Evolutionary conservation across 2,329 filamentous ascomycete species (phyloP).

Genomic region (Xylaria multiplex): DNA sequence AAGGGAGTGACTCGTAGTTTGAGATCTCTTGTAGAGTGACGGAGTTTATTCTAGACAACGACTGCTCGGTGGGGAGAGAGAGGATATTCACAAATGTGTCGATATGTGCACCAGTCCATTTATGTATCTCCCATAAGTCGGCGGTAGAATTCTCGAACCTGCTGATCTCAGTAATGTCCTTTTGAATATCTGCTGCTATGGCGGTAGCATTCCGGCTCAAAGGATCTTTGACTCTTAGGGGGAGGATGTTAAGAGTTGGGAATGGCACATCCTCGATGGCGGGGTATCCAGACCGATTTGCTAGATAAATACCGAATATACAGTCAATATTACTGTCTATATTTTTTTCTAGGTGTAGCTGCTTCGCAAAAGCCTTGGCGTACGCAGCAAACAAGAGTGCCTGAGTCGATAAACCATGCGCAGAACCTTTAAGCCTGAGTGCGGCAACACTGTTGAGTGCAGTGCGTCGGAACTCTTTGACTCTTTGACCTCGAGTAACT

Average conservation of each 20-base stretch:
- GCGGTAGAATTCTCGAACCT: slow-evolving; percentile 64
- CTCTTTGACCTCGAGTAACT: slow-evolving; percentile 15
- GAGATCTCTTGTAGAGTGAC: slow-evolving; percentile 31
- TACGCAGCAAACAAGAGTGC: slow-evolving; percentile 79
- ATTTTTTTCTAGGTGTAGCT: not conserved
- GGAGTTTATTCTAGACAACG: slow-evolving; percentile 3
- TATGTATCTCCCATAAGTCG: slow-evolving; percentile 74
- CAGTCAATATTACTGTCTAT: slow-evolving; percentile 52
- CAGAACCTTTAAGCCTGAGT: slow-evolving; percentile 39
- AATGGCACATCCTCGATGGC: slow-evolving; percentile 61
- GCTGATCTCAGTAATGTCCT: slow-evolving; percentile 72
- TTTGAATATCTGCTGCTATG: slow-evolving; percentile 71
- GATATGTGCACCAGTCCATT: slow-evolving; percentile 78
- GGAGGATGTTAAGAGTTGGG: slow-evolving; percentile 83
- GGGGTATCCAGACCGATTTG: slow-evolving; percentile 72
- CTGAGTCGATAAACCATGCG: slow-evolving; percentile 73
- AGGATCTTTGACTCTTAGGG: slow-evolving; percentile 66
- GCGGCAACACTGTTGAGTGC: slow-evolving; percentile 31
- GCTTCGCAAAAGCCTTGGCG: slow-evolving; percentile 57
- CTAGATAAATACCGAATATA: slow-evolving; percentile 83
- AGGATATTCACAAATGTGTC: slow-evolving; percentile 87
- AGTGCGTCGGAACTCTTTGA: slow-evolving; percentile 35
- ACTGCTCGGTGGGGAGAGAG: slow-evolving; percentile 46
- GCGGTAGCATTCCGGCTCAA: slow-evolving; percentile 52
- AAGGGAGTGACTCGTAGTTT: not conserved